Evolutionary conservation across 2,329 filamentous ascomycete species (phyloP).

Genomic region (Hypoxylon sp.): DNA sequence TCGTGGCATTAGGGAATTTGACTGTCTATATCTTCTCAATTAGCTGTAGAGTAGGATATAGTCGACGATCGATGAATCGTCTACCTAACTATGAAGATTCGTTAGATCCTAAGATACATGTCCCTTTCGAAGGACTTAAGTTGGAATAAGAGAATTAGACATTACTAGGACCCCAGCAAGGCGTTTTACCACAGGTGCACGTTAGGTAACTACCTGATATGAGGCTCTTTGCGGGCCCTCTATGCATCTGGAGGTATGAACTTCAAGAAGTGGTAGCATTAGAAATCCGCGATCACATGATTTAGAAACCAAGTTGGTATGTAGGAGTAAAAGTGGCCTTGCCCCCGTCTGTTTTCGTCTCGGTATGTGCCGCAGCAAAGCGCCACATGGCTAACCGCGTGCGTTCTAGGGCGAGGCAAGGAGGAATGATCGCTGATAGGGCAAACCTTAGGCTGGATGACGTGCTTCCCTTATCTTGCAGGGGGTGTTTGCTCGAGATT

Average conservation of each 20-base stretch:
- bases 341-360: slow-evolving; percentile 27
- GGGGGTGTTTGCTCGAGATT: slow-evolving; percentile 23
- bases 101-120: too few relatives aligned
- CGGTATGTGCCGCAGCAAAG: slow-evolving; percentile 28
- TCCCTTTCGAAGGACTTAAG: too few relatives aligned
- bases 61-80: too few relatives aligned
- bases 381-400: slow-evolving; percentile 34
- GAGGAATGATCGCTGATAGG: slow-evolving; percentile 24
- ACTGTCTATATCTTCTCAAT: too few relatives aligned
- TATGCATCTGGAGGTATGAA: not conserved
- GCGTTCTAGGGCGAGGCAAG: slow-evolving; percentile 6
- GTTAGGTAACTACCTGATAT: too few relatives aligned
- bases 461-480: slow-evolving; percentile 41
- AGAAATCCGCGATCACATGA: slow-evolving; percentile 3
- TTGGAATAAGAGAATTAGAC: too few relatives aligned
- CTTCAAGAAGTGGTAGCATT: not conserved
- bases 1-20: too few relatives aligned
- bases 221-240: too few relatives aligned
- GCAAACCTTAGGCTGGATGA: slow-evolving; percentile 28
- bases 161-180: too few relatives aligned
- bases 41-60: too few relatives aligned
- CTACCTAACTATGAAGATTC: too few relatives aligned
- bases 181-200: too few relatives aligned
- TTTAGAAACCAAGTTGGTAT: not conserved
- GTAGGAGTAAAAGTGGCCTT: slow-evolving; percentile 1